Evolutionary conservation across 371 early-diverging fungal genomes (phyloP), one percentile per base, ranked within the genome.

Genomic region (Polyrhizophydium stewartii): DNA sequence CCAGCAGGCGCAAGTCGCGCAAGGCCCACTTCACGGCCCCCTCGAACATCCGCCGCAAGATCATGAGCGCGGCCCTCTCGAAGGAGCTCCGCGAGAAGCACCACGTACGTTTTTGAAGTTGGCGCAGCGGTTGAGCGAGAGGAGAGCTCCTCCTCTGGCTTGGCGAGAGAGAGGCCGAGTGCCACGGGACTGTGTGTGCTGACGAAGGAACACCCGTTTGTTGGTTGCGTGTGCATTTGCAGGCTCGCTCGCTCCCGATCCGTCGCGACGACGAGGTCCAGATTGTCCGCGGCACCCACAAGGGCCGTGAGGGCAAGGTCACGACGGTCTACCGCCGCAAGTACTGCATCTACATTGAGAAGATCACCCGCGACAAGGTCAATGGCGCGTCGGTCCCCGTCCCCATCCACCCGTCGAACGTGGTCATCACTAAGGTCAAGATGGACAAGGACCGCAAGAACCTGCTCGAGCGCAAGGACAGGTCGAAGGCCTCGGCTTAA

Each of bases 241-340:
- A 88, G 87, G 79, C 80, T 69, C 93, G 96, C 77, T 87, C 97
- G 71, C 82, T 97, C 73, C 98, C 98, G 66, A 86, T 98, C 76
- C 94, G 95, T 82, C 88, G 88, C 80, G 96, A 94, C 72, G 98
- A 98, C 82, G 97, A 96, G 87, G 97, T 98, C 69, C 76, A 83
- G 70, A 88, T 98, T 68, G 89, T 93, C 73, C 91, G 97, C 66
- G 98, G 98, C 70, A 85, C 84, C 77, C 82, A 86, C 89, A 97
- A 97, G 91, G 97, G 96, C 73, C 91, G 92, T 70, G 92, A 94
- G 77, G 98, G 98, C 75, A 94, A 96, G 91, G 92, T 98, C 68
- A 79, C 82, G 62, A 85, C 90, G 67, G 94, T 93, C 75, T 97
- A 96, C 92, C 93, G 98, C 75, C 91, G 92, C 85, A 96, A 94